Base-by-base conservation (phyloP, 1,284 basidiomycete species). In the Tylopilus orsonianus region DNA sequence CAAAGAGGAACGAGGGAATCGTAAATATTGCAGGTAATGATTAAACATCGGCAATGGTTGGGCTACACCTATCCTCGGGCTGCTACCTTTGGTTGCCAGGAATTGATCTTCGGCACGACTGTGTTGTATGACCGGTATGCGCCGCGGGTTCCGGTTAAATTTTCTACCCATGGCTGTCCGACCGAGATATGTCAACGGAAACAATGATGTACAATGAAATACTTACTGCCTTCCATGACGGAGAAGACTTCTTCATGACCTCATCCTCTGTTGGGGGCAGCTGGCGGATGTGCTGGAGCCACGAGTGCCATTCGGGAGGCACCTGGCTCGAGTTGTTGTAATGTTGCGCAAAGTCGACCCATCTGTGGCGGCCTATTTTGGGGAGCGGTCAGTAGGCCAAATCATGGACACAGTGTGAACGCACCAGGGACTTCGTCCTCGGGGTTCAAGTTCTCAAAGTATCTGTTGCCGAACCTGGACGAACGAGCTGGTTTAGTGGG, bases 251-350 rank as follows among this genome's bases (percentile, higher is more conserved):
- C 63, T 87, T 77, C 65, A 94, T 71, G 27, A 92, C 71, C 0
- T 75, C 66, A 63, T 97, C 95, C 56, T 87, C 75, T 2, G 78
- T 72, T 2, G 94, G 95, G 6, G 91, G 79, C 33, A 84, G 79
- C 57, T 83, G 79, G 41, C 94, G 89, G 62, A 95, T 96, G 65
- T 96, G 92, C n/a, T 78, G 76, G 24, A 97, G 70, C 94, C 94
- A 97, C 8, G 93, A 83, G 70, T 95, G 93, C 95, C 95, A 97
- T 70, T 94, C 93, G 2, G 93, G 80, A 26, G 93, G 89, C 30
- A 95, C 84, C 75, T 97, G 94, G 0, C 90, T 81, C 9, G 90
- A 90, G 64, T 96, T 90, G 70, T 79, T 87, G 58, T 94, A 83
- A 66, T 95, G 88, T 83, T 94, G 91, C 29, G 85, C 78, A 62